phyloP scores from a whole-genome alignment of 106 monocot species.

The Dactylorhiza incarnata region DNA sequence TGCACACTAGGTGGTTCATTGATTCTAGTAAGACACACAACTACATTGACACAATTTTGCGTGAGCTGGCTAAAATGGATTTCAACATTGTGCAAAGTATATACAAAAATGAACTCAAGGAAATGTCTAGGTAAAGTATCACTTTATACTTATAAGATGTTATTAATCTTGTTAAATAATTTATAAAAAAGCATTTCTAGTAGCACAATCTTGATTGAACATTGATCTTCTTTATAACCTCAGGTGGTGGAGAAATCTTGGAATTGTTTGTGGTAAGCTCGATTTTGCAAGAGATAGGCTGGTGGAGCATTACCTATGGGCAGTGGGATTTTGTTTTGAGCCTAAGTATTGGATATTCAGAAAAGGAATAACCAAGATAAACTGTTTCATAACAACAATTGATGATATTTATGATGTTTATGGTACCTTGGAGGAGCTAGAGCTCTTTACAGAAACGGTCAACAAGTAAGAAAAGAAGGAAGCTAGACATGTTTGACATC shows the following conservation, averaged over 20 bases:
- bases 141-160: background rate
- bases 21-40: constrained; percentile 12
- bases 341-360: constrained; percentile 15
- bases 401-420: constrained; percentile 68
- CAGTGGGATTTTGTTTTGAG: constrained; percentile 12
- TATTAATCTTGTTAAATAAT: background rate
- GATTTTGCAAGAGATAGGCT: constrained; percentile 45
- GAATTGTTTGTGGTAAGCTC: constrained; percentile 16
- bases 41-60: constrained; percentile 16
- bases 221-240: background rate
- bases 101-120: constrained; percentile 28
- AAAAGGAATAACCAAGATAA: constrained; percentile 10
- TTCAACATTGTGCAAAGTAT: constrained; percentile 37
- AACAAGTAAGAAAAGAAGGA: constrained; percentile 20
- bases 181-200: background rate
- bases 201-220: background rate
- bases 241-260: constrained; percentile 55
- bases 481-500: too few relatives aligned
- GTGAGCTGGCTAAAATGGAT: constrained; percentile 51
- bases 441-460: constrained; percentile 42
- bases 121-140: constrained; percentile 21
- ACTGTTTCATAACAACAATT: constrained; percentile 18
- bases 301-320: constrained; percentile 31
- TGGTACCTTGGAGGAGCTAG: constrained; percentile 44
- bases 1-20: constrained; percentile 39